Evolutionary conservation across 805 yeast species (phyloP), one percentile per base, ranked within the genome.

Genomic region (Pichia phayaonensis): DNA sequence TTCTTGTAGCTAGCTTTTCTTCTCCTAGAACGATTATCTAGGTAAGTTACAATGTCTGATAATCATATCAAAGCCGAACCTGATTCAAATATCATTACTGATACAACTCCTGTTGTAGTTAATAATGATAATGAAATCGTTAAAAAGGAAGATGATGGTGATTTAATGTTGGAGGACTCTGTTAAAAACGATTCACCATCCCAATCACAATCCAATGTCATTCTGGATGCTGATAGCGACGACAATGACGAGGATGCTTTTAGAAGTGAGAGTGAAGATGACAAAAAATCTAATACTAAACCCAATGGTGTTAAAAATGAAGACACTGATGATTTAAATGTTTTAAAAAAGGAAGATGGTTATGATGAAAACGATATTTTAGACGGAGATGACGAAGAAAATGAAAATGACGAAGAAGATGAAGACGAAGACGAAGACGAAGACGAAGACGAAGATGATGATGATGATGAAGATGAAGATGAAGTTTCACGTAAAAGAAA

Each of bases 391-490:
- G 57, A 40, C 22, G 47, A 38, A 6, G 39, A 23, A 16, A 40
- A 22, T 7, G 59, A 48, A 15, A 54, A 51, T 1, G 56, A 51
- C 1, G 59, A 55, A 4, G 65, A 53, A 7, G 59, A 55, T 3
- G 59, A 57, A 1, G 63, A 57, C 22, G 65, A 57, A 8, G 69
- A 60, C 1, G 71, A 61, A 1, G 68, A 58, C 0, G 65, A 61
- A 0, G 71, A 62, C 4, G 69, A 60, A 1, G 68, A 76, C 0
- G 80, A 74, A 0, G 79, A 75, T 0, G 81, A 72, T 0, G 82
- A 76, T 1, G 81, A 76, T 0, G 79, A 74, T 0, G 79, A 66
- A 0, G 79, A 82, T 0, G 88, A 81, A 0, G 86, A 77, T 1
- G 84, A 76, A 15, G 77, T 72, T 7, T 68, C 69, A n/a, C 74